These are phyloP conservation scores for Pythium vanterpoolii DNA, from an alignment of 352 stramenopile species.

Conservation along the genomic window DNA sequence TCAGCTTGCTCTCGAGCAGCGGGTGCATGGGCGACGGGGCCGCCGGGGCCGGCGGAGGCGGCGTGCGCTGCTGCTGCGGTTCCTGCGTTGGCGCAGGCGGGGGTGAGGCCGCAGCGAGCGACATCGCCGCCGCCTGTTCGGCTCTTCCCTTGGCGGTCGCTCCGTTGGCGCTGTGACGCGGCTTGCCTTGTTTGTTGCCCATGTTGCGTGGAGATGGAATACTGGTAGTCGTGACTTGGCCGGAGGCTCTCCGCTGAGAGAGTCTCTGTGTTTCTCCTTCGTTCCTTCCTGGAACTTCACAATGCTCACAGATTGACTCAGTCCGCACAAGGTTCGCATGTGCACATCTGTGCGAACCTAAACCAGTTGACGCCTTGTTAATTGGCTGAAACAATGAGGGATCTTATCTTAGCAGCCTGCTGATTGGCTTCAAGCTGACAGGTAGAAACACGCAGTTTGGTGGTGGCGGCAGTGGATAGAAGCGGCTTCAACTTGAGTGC, in stretches of 20 bases:
- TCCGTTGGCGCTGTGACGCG: slow-evolving; percentile 21
- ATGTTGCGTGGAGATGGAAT: slow-evolving; percentile 20
- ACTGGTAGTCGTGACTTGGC: not conserved
- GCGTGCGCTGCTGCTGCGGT: slow-evolving; percentile 17
- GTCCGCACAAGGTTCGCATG: not conserved
- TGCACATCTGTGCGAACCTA: not conserved
- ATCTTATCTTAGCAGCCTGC: not conserved
- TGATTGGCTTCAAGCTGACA: not conserved
- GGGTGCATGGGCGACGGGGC: slow-evolving; percentile 27
- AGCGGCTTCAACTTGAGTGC: not conserved
- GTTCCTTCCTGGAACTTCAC: not conserved
- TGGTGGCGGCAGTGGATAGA: not conserved
- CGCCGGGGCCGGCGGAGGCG: slow-evolving; percentile 8
- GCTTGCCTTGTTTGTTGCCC: slow-evolving; percentile 85
- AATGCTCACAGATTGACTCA: not conserved
- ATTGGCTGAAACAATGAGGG: not conserved
- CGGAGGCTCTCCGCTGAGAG: not conserved
- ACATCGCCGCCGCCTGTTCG: not conserved
- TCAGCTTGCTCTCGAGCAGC: slow-evolving; percentile 66
- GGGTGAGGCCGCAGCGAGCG: slow-evolving; percentile 4
- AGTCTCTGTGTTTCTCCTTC: slow-evolving; percentile 10
- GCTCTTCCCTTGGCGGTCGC: not conserved
- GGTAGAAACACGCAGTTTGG: not conserved
- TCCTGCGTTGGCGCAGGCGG: not conserved
- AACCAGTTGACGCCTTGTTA: not conserved